Base-by-base conservation (phyloP, 2,329 filamentous ascomycete genomes). In the Cladosporium colombiae region DNA sequence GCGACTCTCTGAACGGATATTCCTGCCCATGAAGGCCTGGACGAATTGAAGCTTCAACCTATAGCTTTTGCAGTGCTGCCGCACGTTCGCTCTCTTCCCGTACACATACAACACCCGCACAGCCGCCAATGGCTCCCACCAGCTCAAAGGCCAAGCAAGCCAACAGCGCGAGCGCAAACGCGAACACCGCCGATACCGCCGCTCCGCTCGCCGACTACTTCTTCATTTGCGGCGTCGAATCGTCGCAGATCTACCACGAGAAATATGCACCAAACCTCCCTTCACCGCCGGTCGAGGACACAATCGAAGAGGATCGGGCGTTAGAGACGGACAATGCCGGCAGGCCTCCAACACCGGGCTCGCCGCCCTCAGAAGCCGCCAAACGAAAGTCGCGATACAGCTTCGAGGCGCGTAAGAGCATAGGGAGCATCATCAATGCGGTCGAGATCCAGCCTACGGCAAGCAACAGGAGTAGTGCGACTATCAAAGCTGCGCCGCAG, bases 141-240 rank as follows among this genome's bases (percentile, higher is more conserved):
- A 40, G 44, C 31, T 40, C 35, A 21, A 52, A 40, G 44, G 55
- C 62, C 33, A 57, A 46, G 56, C 40, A 37, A 33, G 49, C 62
- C 62, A 59, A 33, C 53, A 59, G 44, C 23, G 44, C 56, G 40
- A 63, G 61, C 61, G 44, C 53, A 40, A 65, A 65, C 25, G 62
- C 55, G 33, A 65, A 65, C 31, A 58, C 61, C 66, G 71, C 71
- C 66, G 74, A 76, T 68, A 75, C 73, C 56, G 81, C 82, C 67
- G 80, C 81, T 64, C 86, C 87, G 64, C 83, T 89, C 64, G 87
- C 87, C 72, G 87, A 89, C 76, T 88, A 86, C 77, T 89, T 89
- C 77, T 89, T 88, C 83, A 89, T 89, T 67, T 80, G 78, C 63
- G 83, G 83, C 68, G 83, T 84, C 68, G 82, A 84, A 75, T 83